Evolutionary conservation across 176 grass and related monocot species (phyloP), one percentile per base, ranked within the genome.

Genomic region (Thalia dealbata): DNA sequence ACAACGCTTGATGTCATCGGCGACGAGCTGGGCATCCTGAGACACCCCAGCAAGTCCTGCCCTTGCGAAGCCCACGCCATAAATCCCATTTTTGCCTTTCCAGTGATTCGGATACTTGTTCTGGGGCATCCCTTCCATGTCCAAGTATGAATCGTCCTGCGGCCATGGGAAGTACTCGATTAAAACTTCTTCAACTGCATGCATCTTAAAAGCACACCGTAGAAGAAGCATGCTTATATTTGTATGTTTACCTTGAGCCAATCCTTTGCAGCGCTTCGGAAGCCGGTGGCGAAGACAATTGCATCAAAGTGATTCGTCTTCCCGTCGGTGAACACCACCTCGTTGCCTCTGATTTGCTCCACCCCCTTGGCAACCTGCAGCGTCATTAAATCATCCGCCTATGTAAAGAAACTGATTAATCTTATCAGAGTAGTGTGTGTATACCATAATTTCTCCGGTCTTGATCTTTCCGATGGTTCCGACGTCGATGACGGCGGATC

Each of bases 241-340:
- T n/a, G n/a, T n/a, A n/a, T 48, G 26, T 32, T 59, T 15, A 88
- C 86, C 86, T 89, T 64, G 32, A 90, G 80, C 84, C 84, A 86
- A 10, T 18, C 45, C 55, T 75, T 78, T 2, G 15, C 26, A 1
- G 70, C 72, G 71, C 71, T 91, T 81, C 29, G 74, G 43, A 84
- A 91, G 27, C 88, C 84, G 0, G 88, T 87, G 6, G 87, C 83
- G 21, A 90, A 83, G 15, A 90, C 71, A 3, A 81, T 81, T 0
- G 54, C 64, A 32, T 86, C 81, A 22, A 67, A 87, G 1, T 50
- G 14, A 3, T 46, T 0, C 2, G 79, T 24, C 21, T 75, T 56
- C 3, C 60, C 71, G 21, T 54, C 44, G 10, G 48, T 24, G 21
- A 90, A 86, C 50, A 69, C 59, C 0, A 90, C 29, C 6, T 51